Percentiles rank a stretch among this genome's conserved stretches.
These are phyloP conservation scores for Suhomyces anneliseae DNA, from an alignment of 1,139 yeast genomes.

Conservation along the genomic window DNA sequence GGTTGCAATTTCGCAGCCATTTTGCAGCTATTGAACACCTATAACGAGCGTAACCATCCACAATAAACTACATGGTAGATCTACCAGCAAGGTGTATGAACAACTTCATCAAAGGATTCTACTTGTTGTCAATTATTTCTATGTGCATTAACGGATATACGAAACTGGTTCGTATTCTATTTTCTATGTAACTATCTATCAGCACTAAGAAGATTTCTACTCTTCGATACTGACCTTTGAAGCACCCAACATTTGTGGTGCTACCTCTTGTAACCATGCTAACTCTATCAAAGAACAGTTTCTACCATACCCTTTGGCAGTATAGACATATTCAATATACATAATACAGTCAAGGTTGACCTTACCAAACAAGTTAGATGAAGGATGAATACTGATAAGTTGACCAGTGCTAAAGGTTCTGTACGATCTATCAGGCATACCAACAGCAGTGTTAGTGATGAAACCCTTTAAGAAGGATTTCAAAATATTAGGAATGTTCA, in stretches of 20 bases:
- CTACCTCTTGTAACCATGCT: constrained; percentile 83
- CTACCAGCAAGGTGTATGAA: too few species aligned
- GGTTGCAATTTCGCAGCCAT: too few species aligned
- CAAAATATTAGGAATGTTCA: constrained; percentile 61
- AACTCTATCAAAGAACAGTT: constrained; percentile 81
- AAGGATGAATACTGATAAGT: constrained; percentile 85
- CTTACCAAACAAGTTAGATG: constrained; percentile 82
- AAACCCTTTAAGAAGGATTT: constrained; percentile 83
- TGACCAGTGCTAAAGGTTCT: constrained; percentile 82
- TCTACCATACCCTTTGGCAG: constrained; percentile 91
- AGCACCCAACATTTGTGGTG: constrained; percentile 64
- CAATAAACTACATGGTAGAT: too few species aligned
- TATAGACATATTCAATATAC: constrained; percentile 93
- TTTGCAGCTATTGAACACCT: too few species aligned
- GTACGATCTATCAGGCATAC: constrained; percentile 92
- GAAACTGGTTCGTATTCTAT: too few species aligned
- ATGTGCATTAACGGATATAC: too few species aligned
- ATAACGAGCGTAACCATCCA: too few species aligned
- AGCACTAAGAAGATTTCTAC: constrained; percentile 1
- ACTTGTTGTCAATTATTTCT: too few species aligned
- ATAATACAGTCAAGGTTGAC: constrained; percentile 78
- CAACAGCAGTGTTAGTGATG: constrained; percentile 84
- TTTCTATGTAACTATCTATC: too few species aligned
- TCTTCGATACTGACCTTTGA: constrained; percentile 32
- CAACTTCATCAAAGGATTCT: too few species aligned